phyloP scores from a whole-genome alignment of 1,284 basidiomycete species.

The Malassezia pachydermatis region DNA sequence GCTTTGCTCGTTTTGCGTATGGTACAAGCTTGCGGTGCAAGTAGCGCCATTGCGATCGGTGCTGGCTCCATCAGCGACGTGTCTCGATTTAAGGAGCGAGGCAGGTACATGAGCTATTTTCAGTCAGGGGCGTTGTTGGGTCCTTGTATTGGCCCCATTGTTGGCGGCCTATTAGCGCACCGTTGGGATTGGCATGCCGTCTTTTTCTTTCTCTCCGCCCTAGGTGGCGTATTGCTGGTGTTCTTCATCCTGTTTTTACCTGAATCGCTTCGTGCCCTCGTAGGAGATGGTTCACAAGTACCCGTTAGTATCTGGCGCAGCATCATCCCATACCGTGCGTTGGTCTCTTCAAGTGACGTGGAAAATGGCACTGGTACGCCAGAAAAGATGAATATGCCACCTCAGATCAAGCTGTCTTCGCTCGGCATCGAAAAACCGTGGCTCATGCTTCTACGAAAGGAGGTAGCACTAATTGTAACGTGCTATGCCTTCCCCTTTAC shows the following conservation, averaged over 20 bases:
- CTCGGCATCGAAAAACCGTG: slow-evolving; percentile 25
- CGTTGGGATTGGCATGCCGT: slow-evolving; percentile 50
- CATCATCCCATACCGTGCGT: background rate
- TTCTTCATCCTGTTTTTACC: slow-evolving; percentile 56
- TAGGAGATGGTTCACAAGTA: slow-evolving; percentile 42
- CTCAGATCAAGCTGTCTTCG: slow-evolving; percentile 22
- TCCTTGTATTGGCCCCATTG: slow-evolving; percentile 19
- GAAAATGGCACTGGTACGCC: background rate
- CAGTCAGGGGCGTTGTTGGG: slow-evolving; percentile 15
- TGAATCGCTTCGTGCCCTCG: slow-evolving; percentile 55
- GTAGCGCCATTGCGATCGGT: slow-evolving; percentile 24
- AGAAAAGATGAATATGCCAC: slow-evolving; percentile 9
- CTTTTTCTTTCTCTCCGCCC: slow-evolving; percentile 67
- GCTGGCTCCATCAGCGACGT: slow-evolving; percentile 24
- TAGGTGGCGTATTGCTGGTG: slow-evolving; percentile 55
- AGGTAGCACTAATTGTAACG: slow-evolving; percentile 33
- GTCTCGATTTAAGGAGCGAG: slow-evolving; percentile 21
- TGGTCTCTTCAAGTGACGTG: background rate
- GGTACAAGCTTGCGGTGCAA: slow-evolving; percentile 20
- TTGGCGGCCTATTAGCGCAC: slow-evolving; percentile 20
- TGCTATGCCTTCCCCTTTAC: slow-evolving; percentile 57
- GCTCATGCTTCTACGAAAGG: slow-evolving; percentile 27
- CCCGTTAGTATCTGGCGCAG: slow-evolving; percentile 17
- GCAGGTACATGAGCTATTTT: slow-evolving; percentile 24
- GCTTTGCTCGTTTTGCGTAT: slow-evolving; percentile 56